These are phyloP conservation scores for Trichoderma reesei DNA, from an alignment of 495 filamentous ascomycete genomes.

Conservation along the genomic window DNA sequence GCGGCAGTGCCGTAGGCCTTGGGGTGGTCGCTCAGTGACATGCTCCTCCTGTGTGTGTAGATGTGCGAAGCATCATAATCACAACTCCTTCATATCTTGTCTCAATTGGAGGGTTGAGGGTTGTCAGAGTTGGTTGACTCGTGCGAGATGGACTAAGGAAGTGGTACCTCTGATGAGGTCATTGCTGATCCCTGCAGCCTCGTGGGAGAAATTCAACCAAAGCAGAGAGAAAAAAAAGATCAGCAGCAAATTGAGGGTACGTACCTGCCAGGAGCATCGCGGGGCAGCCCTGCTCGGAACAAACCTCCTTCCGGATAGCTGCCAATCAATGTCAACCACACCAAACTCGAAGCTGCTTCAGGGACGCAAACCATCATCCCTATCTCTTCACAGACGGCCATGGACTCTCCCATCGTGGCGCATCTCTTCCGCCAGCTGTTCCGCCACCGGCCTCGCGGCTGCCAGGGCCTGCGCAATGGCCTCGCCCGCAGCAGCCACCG, in stretches of 20 bases:
- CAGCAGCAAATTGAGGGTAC: neutral
- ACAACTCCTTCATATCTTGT: neutral
- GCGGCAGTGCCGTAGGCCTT: slow-evolving; percentile 46
- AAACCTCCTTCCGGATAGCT: neutral
- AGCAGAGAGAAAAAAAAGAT: neutral
- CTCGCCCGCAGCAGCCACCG: neutral
- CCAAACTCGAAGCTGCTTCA: neutral
- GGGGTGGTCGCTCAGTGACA: slow-evolving; percentile 47
- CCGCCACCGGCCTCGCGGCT: slow-evolving; percentile 55
- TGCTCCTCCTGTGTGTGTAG: slow-evolving; percentile 15
- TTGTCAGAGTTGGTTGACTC: neutral
- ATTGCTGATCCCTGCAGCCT: neutral
- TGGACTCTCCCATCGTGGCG: slow-evolving; percentile 75
- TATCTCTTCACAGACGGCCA: slow-evolving; percentile 21
- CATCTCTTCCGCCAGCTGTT: slow-evolving; percentile 80
- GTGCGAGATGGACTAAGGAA: neutral
- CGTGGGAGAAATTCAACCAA: no score
- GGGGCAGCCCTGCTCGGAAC: slow-evolving; percentile 13
- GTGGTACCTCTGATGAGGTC: neutral
- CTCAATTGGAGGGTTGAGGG: neutral
- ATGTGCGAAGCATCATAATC: neutral
- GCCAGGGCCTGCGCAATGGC: slow-evolving; percentile 35
- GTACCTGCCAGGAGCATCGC: slow-evolving; percentile 9
- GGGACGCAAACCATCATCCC: no score
- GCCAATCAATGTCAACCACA: no score